Conservation (phyloP, 768 basidiomycete genomes). For the Russula sp. region DNA sequence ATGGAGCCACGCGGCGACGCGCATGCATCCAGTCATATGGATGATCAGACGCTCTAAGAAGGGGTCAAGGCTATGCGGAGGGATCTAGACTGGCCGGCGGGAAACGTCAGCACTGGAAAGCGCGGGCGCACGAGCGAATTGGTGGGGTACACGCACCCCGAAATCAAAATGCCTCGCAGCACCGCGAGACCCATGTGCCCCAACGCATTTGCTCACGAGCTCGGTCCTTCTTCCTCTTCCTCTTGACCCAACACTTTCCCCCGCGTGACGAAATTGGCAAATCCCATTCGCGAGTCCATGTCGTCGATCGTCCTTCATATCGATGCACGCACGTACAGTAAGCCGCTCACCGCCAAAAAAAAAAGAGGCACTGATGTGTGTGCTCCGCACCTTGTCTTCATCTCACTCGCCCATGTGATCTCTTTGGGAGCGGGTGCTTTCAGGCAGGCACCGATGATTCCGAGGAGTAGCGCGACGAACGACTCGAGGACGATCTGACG, state of each 20-base stretch:
- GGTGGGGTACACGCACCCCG: neutral
- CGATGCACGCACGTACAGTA: neutral
- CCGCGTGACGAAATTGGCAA: conserved; percentile 23
- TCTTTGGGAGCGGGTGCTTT: conserved; percentile 66
- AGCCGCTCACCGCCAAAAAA: neutral
- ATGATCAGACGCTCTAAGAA: neutral
- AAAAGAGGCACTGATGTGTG: neutral
- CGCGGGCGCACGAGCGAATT: neutral
- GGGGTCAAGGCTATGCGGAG: neutral
- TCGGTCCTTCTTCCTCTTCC: neutral
- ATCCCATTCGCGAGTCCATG: conserved; percentile 24
- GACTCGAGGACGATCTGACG: conserved; percentile 63
- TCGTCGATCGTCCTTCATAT: conserved; percentile 22
- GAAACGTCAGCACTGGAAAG: neutral
- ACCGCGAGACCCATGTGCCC: neutral
- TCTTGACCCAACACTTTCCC: conserved; percentile 17
- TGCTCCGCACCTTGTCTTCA: conserved; percentile 63
- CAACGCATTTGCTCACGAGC: neutral
- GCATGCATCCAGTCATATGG: neutral
- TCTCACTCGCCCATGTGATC: conserved; percentile 87
- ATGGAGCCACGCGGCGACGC: neutral
- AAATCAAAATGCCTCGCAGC: neutral
- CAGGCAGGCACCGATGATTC: conserved; percentile 67
- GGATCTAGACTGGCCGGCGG: neutral
- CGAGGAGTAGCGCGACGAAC: conserved; percentile 54